Evolutionary conservation across 768 basidiomycete species (phyloP).

Genomic region (Terana coerulea): DNA sequence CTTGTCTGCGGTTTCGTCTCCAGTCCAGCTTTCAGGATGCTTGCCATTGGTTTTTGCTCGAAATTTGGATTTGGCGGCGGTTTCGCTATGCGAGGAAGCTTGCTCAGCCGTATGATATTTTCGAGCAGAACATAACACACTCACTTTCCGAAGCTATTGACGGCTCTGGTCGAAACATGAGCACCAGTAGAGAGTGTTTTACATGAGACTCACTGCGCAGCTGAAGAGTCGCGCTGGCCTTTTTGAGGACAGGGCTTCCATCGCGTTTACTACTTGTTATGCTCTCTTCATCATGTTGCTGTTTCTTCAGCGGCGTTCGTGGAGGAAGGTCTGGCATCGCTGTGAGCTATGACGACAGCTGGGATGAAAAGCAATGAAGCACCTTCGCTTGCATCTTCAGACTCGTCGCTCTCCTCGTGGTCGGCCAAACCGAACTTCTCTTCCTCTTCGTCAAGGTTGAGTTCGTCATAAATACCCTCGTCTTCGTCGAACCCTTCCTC

Average conservation of each 20-base stretch:
- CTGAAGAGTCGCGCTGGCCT: slow-evolving; percentile 57
- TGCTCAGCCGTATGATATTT: slow-evolving; percentile 5
- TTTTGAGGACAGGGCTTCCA: slow-evolving; percentile 79
- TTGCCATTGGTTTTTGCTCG: slow-evolving; percentile 70
- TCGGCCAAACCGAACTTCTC: slow-evolving; percentile 80
- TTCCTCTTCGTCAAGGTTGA: slow-evolving; percentile 95
- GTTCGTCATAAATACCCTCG: slow-evolving; percentile 96
- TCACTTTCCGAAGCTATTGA: slow-evolving; percentile 61
- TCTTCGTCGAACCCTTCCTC: slow-evolving; percentile 98
- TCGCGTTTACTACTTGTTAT: slow-evolving; percentile 70
- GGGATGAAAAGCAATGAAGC: slow-evolving; percentile 9
- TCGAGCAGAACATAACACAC: slow-evolving; percentile 11
- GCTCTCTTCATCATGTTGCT: slow-evolving; percentile 63
- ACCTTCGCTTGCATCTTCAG: slow-evolving; percentile 75
- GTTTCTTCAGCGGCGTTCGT: slow-evolving; percentile 68
- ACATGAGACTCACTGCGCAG: slow-evolving; percentile 61
- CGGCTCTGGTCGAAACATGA: slow-evolving; percentile 44
- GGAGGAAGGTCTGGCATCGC: slow-evolving; percentile 60
- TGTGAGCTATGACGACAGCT: slow-evolving; percentile 1
- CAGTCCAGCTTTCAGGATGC: slow-evolving; percentile 74
- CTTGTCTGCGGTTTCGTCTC: slow-evolving; percentile 51
- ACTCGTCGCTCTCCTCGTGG: slow-evolving; percentile 78
- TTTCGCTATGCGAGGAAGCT: slow-evolving; percentile 39
- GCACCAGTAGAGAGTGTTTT: slow-evolving; percentile 7
- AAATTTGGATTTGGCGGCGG: slow-evolving; percentile 81